Conservation (phyloP, 1,139 yeast species). For the Taiozyma onychis region DNA sequence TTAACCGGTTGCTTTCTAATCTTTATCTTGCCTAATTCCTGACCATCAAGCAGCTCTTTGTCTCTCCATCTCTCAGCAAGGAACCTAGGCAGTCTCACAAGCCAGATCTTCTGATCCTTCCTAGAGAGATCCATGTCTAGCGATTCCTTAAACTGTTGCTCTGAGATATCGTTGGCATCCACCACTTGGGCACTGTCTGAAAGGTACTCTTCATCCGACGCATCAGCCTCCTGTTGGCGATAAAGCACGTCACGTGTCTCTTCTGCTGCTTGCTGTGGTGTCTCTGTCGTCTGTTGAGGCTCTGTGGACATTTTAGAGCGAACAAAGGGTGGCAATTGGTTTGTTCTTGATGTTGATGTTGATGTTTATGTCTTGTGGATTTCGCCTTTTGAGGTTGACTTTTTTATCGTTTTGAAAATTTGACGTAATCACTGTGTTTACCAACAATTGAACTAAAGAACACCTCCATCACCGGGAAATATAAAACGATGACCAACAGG, state of each 20-base stretch:
- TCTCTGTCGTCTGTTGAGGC: neutral
- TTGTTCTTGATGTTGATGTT: too few relatives aligned
- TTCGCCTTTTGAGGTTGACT: too few relatives aligned
- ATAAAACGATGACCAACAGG: neutral
- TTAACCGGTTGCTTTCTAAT: slow-evolving; percentile 39
- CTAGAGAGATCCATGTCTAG: slow-evolving; percentile 53
- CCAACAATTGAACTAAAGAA: too few relatives aligned
- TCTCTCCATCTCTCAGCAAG: slow-evolving; percentile 79
- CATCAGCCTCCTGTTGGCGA: slow-evolving; percentile 22
- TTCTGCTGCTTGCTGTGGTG: slow-evolving; percentile 3
- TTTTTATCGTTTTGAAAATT: too few relatives aligned
- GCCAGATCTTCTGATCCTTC: slow-evolving; percentile 75
- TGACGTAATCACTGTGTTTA: too few relatives aligned
- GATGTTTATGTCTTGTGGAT: too few relatives aligned
- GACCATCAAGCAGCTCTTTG: slow-evolving; percentile 56
- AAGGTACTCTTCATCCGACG: slow-evolving; percentile 29
- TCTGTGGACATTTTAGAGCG: neutral
- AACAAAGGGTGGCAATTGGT: too few relatives aligned
- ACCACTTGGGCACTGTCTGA: slow-evolving; percentile 36
- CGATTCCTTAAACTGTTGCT: slow-evolving; percentile 37
- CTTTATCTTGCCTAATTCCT: slow-evolving; percentile 75
- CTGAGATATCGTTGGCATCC: slow-evolving; percentile 35
- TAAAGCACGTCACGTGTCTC: slow-evolving; percentile 10
- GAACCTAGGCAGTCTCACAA: slow-evolving; percentile 84
- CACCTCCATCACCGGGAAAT: too few relatives aligned